Percentiles rank a stretch among this genome's conserved stretches.
These are phyloP conservation scores for Quercus dentata DNA, from an alignment of 306 rosid genomes.

Conservation along the genomic window DNA sequence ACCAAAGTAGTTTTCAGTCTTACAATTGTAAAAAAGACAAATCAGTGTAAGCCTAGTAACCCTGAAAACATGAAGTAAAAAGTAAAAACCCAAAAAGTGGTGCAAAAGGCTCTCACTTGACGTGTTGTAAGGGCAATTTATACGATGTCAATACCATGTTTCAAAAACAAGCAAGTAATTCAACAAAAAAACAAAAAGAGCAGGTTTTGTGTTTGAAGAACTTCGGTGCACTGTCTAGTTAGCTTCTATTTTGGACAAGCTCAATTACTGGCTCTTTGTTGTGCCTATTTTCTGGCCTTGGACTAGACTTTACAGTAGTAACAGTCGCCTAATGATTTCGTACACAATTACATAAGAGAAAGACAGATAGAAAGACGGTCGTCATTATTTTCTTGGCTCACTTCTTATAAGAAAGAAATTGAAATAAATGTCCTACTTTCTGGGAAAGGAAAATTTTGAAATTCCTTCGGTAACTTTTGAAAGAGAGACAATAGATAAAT, in stretches of 20 bases:
- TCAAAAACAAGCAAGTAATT: neutral
- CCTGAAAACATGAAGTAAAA: neutral
- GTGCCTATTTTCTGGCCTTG: neutral
- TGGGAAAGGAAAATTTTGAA: constrained; percentile 5
- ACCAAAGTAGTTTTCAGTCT: constrained; percentile 13
- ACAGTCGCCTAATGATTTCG: neutral
- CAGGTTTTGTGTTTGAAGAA: neutral
- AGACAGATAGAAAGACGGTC: neutral
- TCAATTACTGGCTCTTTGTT: neutral
- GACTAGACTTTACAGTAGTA: neutral
- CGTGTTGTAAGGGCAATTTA: neutral
- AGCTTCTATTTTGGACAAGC: neutral
- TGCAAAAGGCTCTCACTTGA: neutral
- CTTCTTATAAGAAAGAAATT: constrained; percentile 8
- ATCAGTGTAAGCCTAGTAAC: constrained; percentile 4
- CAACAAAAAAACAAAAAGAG: neutral
- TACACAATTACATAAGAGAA: neutral
- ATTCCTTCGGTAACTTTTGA: neutral
- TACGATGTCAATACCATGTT: neutral
- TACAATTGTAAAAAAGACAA: constrained; percentile 11
- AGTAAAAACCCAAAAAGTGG: neutral
- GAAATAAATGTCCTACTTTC: constrained; percentile 7
- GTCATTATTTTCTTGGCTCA: neutral
- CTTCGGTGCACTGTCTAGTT: neutral
- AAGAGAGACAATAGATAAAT: neutral